Percentiles rank a stretch among this genome's conserved stretches.
Conservation (phyloP, 192 early-diverging fungal genomes). For the Chytriomyces sp. region DNA sequence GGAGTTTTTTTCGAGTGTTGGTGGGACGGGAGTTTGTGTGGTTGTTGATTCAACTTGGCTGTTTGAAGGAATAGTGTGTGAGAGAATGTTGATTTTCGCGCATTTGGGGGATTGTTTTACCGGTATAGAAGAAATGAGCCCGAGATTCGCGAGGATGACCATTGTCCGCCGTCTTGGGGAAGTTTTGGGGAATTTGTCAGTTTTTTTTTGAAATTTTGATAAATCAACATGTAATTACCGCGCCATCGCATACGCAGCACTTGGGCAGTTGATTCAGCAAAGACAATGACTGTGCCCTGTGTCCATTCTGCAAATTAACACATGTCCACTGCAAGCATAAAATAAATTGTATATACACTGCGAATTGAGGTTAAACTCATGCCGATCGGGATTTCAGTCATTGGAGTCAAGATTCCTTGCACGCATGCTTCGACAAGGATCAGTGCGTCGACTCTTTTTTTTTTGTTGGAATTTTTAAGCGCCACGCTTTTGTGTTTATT, state of each 20-base stretch:
- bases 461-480: no score
- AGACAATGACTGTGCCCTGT: slow-evolving; percentile 1
- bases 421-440: no score
- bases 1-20: background rate
- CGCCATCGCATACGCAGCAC: slow-evolving; percentile 1
- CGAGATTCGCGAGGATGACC: slow-evolving; percentile 4
- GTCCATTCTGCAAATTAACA: background rate
- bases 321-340: no score
- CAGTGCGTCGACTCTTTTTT: no score
- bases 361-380: no score
- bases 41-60: no score
- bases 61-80: background rate
- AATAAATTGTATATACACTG: no score
- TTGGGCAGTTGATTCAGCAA: background rate
- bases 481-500: no score
- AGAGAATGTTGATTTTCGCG: no score
- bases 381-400: no score
- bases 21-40: background rate
- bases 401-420: no score
- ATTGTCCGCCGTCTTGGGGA: slow-evolving; percentile 1
- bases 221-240: background rate
- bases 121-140: slow-evolving; percentile 6
- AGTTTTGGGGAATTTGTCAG: background rate
- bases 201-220: background rate
- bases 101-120: background rate